phyloP scores from a whole-genome alignment of 2,329 filamentous ascomycete species.

The Ceratocystis cubensis region DNA sequence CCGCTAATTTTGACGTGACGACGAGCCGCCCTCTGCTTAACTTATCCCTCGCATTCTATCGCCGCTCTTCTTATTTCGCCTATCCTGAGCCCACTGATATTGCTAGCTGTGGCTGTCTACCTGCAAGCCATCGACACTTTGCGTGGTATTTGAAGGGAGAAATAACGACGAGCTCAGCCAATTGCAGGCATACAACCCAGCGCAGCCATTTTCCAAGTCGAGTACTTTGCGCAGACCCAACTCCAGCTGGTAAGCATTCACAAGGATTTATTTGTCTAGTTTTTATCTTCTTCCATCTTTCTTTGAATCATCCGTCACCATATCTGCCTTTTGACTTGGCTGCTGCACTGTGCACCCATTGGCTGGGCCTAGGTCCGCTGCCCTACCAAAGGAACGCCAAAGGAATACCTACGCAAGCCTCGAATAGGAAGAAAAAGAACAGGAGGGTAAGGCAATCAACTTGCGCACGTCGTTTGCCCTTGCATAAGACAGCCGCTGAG shows the following conservation, averaged over 20 bases:
- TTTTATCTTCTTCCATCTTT: not conserved
- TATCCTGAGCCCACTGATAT: too few relatives aligned
- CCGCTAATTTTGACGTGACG: not conserved
- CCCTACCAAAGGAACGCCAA: slow-evolving; percentile 5
- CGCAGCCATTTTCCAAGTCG: too few relatives aligned
- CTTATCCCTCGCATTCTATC: not conserved
- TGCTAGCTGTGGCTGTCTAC: too few relatives aligned
- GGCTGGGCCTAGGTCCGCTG: not conserved
- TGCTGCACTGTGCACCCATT: not conserved
- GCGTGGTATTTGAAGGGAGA: too few relatives aligned
- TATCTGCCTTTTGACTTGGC: not conserved
- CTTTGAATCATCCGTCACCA: not conserved
- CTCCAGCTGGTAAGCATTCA: not conserved
- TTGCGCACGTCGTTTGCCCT: not conserved
- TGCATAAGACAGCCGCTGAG: not conserved
- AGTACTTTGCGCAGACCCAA: too few relatives aligned
- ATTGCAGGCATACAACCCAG: too few relatives aligned
- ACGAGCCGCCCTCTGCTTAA: too few relatives aligned
- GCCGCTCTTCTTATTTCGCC: too few relatives aligned
- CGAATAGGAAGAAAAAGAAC: not conserved
- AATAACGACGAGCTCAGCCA: too few relatives aligned
- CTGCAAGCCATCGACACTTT: too few relatives aligned
- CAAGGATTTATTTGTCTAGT: not conserved
- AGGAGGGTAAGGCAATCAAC: not conserved
- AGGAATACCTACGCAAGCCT: not conserved